Percentiles rank a stretch among this genome's conserved stretches.
Evolutionary conservation across 495 filamentous ascomycete species (phyloP).

Genomic region (Jackrogersella multiformis): DNA sequence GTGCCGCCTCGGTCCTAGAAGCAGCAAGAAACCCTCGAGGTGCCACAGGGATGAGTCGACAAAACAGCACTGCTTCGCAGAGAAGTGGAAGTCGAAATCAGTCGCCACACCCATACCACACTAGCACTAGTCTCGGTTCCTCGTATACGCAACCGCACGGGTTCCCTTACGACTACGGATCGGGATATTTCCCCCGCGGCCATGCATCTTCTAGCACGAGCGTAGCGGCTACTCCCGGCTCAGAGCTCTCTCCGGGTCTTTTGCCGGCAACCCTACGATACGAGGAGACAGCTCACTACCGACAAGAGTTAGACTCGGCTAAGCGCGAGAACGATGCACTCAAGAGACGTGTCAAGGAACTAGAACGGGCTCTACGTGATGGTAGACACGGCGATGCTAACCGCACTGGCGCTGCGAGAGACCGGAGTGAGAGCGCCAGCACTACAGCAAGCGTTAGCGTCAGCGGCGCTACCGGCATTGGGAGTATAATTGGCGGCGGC

Average conservation of each 20-base stretch:
- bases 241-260: slow-evolving; percentile 56
- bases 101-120: slow-evolving; percentile 49
- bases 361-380: slow-evolving; percentile 66
- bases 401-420: slow-evolving; percentile 48
- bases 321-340: slow-evolving; percentile 85
- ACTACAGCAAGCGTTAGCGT: slow-evolving; percentile 46
- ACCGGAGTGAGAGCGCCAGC: slow-evolving; percentile 51
- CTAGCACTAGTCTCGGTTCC: slow-evolving; percentile 35
- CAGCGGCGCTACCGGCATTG: slow-evolving; percentile 36
- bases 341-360: slow-evolving; percentile 74
- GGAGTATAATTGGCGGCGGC: slow-evolving; percentile 31
- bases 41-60: slow-evolving; percentile 51
- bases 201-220: slow-evolving; percentile 40
- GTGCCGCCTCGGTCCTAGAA: slow-evolving; percentile 41
- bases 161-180: slow-evolving; percentile 40
- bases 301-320: slow-evolving; percentile 74
- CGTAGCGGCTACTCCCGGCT: slow-evolving; percentile 48
- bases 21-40: slow-evolving; percentile 47
- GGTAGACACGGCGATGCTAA: slow-evolving; percentile 57
- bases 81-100: slow-evolving; percentile 51
- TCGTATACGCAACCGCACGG: slow-evolving; percentile 38
- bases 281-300: slow-evolving; percentile 75
- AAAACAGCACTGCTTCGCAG: slow-evolving; percentile 56
- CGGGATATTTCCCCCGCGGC: slow-evolving; percentile 47
- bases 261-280: slow-evolving; percentile 67